Percentiles rank a stretch among this genome's conserved stretches.
These are phyloP conservation scores for Chaetomium tenue DNA, from an alignment of 495 filamentous ascomycete genomes.

Conservation along the genomic window DNA sequence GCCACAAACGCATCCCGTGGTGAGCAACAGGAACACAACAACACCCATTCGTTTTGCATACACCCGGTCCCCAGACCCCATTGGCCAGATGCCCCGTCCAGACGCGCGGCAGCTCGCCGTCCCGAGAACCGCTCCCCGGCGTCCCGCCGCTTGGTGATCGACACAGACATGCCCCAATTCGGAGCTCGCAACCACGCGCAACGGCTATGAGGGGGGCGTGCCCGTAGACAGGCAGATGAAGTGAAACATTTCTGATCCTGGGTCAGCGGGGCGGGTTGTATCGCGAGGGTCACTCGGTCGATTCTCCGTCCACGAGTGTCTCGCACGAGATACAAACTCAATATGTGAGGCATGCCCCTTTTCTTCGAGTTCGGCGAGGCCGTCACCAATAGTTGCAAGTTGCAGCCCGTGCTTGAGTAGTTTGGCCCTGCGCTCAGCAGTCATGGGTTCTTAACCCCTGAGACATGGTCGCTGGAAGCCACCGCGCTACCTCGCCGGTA, in stretches of 20 bases:
- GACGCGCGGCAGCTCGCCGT: slow-evolving; percentile 1
- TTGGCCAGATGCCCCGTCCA: background rate
- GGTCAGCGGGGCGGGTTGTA: background rate
- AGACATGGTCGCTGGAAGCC: background rate
- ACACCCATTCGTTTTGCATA: background rate
- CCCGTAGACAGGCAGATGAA: background rate
- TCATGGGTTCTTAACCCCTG: no score
- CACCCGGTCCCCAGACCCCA: background rate
- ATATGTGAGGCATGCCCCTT: background rate
- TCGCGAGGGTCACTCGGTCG: background rate
- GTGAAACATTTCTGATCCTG: slow-evolving; percentile 9
- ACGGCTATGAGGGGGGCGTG: background rate
- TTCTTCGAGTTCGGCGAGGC: background rate
- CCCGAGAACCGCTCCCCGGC: background rate
- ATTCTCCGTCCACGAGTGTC: background rate
- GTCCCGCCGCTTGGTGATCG: background rate
- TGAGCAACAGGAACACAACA: background rate
- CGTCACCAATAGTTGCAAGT: no score
- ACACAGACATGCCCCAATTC: slow-evolving; percentile 2
- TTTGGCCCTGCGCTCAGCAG: no score
- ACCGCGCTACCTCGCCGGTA: background rate
- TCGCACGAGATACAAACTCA: background rate
- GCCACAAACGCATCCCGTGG: background rate
- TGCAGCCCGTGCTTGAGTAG: no score
- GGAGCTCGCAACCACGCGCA: background rate